Conservation (phyloP, 2,329 filamentous ascomycete genomes). For the Pestalotiopsis sp. region DNA sequence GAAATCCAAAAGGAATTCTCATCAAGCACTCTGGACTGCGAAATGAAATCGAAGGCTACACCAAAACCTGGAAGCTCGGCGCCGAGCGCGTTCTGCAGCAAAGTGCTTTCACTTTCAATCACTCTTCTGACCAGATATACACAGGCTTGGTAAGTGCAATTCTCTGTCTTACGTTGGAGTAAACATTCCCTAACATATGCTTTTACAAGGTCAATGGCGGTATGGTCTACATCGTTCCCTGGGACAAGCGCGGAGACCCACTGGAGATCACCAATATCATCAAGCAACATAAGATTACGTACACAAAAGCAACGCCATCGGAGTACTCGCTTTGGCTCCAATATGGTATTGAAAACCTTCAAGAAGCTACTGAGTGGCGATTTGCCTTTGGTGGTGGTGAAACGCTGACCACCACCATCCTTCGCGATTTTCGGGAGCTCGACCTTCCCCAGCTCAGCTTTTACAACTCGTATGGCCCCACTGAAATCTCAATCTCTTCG, state of each 20-base stretch:
- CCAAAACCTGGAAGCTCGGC: background rate
- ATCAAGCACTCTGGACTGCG: slow-evolving; percentile 18
- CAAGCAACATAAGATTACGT: slow-evolving; percentile 30
- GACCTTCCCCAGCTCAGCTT: background rate
- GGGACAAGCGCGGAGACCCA: slow-evolving; percentile 32
- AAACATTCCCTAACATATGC: no score
- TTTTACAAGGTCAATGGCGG: slow-evolving; percentile 26
- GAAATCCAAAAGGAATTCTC: slow-evolving; percentile 35
- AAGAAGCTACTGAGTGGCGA: slow-evolving; percentile 25
- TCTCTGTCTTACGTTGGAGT: no score
- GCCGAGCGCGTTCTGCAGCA: slow-evolving; percentile 35
- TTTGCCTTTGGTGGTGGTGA: slow-evolving; percentile 37
- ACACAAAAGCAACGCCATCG: slow-evolving; percentile 38
- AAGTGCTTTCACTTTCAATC: slow-evolving; percentile 35
- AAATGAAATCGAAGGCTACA: background rate
- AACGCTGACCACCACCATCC: slow-evolving; percentile 16
- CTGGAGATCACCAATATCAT: slow-evolving; percentile 35
- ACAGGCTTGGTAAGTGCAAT: slow-evolving; percentile 22
- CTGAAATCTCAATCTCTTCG: slow-evolving; percentile 17
- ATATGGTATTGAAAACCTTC: slow-evolving; percentile 16
- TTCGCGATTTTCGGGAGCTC: slow-evolving; percentile 11
- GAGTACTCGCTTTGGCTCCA: slow-evolving; percentile 35
- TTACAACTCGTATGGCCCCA: slow-evolving; percentile 21
- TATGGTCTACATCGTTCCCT: slow-evolving; percentile 31
- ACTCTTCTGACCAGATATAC: slow-evolving; percentile 34